Conservation (phyloP, 495 filamentous ascomycete species). For the Aspergillus diversus region DNA sequence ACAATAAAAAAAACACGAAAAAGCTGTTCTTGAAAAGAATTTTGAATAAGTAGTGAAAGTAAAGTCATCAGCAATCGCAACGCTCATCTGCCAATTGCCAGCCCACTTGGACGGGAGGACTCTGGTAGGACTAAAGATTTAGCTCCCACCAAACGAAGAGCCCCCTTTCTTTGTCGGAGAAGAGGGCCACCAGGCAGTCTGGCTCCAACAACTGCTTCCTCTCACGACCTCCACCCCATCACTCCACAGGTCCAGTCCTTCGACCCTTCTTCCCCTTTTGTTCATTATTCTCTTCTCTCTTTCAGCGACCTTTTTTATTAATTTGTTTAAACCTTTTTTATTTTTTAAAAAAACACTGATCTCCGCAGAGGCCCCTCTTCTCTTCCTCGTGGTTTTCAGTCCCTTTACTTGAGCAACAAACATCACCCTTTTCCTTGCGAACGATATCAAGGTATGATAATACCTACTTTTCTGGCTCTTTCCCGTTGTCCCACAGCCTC, state of each 20-base stretch:
- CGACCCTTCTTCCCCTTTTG: constrained; percentile 27
- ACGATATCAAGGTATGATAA: constrained; percentile 27
- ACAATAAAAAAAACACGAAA: neutral
- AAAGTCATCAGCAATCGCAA: constrained; percentile 8
- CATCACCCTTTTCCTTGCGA: constrained; percentile 24
- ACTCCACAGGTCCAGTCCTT: constrained; percentile 33
- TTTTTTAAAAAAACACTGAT: constrained; percentile 17
- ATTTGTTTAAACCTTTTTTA: constrained; percentile 17
- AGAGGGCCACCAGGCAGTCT: constrained; percentile 21
- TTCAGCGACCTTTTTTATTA: constrained; percentile 30
- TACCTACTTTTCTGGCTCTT: constrained; percentile 5
- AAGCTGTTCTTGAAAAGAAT: neutral
- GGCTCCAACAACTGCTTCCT: constrained; percentile 22
- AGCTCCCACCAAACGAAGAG: constrained; percentile 17
- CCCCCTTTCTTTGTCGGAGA: constrained; percentile 38
- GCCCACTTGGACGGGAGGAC: neutral
- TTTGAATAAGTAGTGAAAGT: neutral
- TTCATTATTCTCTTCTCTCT: constrained; percentile 31
- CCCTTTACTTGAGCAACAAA: constrained; percentile 24
- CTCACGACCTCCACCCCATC: constrained; percentile 22
- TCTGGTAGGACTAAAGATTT: constrained; percentile 15
- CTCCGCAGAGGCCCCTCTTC: constrained; percentile 20
- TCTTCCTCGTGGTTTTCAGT: constrained; percentile 24
- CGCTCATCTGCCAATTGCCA: constrained; percentile 1
- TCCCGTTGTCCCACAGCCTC: constrained; percentile 15